Evolutionary conservation across 192 early-diverging fungal species (phyloP).

Genomic region (Pilobolus umbonatus): DNA sequence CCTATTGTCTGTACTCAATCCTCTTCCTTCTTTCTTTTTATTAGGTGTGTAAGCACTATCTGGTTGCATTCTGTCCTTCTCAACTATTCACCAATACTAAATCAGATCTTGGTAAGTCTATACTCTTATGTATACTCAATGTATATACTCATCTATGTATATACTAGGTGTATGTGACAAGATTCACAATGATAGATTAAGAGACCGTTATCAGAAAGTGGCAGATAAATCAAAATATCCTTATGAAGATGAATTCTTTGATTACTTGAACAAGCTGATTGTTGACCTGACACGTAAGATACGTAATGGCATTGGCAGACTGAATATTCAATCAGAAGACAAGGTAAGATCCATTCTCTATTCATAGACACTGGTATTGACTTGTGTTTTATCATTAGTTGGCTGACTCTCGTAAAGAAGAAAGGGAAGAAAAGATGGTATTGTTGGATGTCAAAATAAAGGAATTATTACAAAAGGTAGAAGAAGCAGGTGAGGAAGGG

Average conservation of each 20-base stretch:
- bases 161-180: constrained; percentile 54
- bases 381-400: not conserved
- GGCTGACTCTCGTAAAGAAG: constrained; percentile 59
- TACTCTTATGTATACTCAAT: not conserved
- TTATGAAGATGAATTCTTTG: constrained; percentile 72
- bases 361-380: not conserved
- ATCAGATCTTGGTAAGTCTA: constrained; percentile 62
- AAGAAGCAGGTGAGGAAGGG: constrained; percentile 71
- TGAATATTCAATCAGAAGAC: constrained; percentile 59
- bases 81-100: constrained; percentile 87
- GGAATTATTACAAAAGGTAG: constrained; percentile 53
- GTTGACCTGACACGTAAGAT: constrained; percentile 72
- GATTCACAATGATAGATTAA: constrained; percentile 78
- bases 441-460: constrained; percentile 80
- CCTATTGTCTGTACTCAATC: not conserved
- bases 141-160: not conserved
- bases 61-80: constrained; percentile 80
- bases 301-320: constrained; percentile 60
- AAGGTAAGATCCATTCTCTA: constrained; percentile 31
- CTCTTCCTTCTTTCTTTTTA: not conserved
- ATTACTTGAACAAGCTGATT: constrained; percentile 55
- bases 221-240: constrained; percentile 62
- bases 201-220: constrained; percentile 60
- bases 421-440: constrained; percentile 76
- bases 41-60: constrained; percentile 72